Conservation (phyloP, 2,329 filamentous ascomycete genomes). For the Hypoxylon sp. region DNA sequence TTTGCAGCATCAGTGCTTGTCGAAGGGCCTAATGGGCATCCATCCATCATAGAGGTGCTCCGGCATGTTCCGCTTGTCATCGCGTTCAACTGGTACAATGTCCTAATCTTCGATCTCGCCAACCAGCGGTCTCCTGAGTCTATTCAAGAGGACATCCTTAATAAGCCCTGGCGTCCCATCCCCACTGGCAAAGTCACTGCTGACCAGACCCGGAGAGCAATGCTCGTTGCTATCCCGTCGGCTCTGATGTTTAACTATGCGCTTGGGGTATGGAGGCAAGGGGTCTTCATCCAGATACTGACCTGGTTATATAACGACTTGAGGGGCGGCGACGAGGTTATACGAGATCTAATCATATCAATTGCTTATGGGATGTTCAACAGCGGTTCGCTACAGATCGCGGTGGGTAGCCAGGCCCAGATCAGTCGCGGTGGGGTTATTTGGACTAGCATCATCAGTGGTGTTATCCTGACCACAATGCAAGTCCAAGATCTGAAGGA, state of each 20-base stretch:
- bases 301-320: slow-evolving; percentile 52
- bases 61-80: slow-evolving; percentile 9
- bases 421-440: slow-evolving; percentile 40
- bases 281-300: slow-evolving; percentile 42
- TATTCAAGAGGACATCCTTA: slow-evolving; percentile 47
- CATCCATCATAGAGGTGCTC: slow-evolving; percentile 21
- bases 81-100: slow-evolving; percentile 14
- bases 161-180: slow-evolving; percentile 53
- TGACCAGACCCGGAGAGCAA: slow-evolving; percentile 46
- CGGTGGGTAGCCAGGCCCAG: slow-evolving; percentile 33
- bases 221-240: slow-evolving; percentile 48
- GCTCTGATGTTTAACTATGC: slow-evolving; percentile 42
- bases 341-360: slow-evolving; percentile 47
- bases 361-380: slow-evolving; percentile 49
- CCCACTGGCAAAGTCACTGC: slow-evolving; percentile 45
- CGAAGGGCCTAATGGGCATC: not conserved
- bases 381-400: slow-evolving; percentile 46
- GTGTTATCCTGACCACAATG: slow-evolving; percentile 50
- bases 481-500: slow-evolving; percentile 51
- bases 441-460: slow-evolving; percentile 47
- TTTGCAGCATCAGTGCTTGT: slow-evolving; percentile 30
- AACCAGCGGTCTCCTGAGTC: slow-evolving; percentile 49
- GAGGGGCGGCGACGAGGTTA: slow-evolving; percentile 45
- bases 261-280: slow-evolving; percentile 46
- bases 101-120: slow-evolving; percentile 30